Percentiles rank a stretch among this genome's conserved stretches.
phyloP scores from a whole-genome alignment of 2,329 filamentous ascomycete species.

The Alternaria gansuensis region DNA sequence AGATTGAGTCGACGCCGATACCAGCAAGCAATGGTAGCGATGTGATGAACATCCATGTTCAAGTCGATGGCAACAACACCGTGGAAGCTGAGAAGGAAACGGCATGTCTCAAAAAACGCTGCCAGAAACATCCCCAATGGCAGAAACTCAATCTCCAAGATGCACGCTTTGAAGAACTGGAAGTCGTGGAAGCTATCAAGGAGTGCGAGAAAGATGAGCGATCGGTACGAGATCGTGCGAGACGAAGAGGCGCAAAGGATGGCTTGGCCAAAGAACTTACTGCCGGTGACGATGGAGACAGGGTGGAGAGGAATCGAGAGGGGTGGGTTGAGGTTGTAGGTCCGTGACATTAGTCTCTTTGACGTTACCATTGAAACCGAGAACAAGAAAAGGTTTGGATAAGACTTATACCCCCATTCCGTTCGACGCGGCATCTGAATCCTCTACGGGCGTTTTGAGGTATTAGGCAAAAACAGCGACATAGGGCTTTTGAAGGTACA shows the following conservation, averaged over 20 bases:
- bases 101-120: constrained; percentile 59
- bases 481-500: neutral
- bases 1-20: constrained; percentile 29
- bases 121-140: constrained; percentile 60
- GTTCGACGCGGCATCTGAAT: neutral
- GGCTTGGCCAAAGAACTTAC: constrained; percentile 44
- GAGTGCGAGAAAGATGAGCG: constrained; percentile 58
- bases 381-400: constrained; percentile 7
- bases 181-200: constrained; percentile 57
- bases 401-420: constrained; percentile 15
- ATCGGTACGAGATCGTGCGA: constrained; percentile 56
- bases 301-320: constrained; percentile 42
- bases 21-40: constrained; percentile 15
- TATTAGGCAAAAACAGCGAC: neutral
- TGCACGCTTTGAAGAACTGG: constrained; percentile 57
- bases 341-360: constrained; percentile 2
- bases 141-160: constrained; percentile 59
- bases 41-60: constrained; percentile 5
- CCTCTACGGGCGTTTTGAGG: neutral
- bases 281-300: constrained; percentile 28
- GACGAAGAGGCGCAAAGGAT: constrained; percentile 52
- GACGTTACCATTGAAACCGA: neutral
- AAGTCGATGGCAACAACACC: too few species aligned
- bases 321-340: constrained; percentile 49
- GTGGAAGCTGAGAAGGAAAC: constrained; percentile 26